These are phyloP conservation scores for Candida sonorensis DNA, from an alignment of 805 yeast species.

Conservation along the genomic window DNA sequence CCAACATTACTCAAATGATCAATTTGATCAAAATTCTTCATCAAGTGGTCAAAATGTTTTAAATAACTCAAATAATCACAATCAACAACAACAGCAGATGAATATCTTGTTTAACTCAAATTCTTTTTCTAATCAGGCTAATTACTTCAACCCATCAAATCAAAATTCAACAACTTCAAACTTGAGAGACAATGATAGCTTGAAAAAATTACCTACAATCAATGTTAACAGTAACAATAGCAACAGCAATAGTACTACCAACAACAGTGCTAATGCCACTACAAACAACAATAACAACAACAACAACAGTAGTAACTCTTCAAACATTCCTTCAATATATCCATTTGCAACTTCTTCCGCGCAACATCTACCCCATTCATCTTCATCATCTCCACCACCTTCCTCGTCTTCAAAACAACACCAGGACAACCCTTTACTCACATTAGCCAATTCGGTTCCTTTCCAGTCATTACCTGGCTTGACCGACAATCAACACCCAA, in stretches of 20 bases:
- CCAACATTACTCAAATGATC: too few relatives aligned
- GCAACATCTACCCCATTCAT: slow-evolving; percentile 12
- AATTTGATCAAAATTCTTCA: too few relatives aligned
- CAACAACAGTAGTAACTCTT: background rate
- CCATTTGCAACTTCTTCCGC: slow-evolving; percentile 9
- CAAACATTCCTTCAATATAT: slow-evolving; percentile 10
- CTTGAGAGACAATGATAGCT: slow-evolving; percentile 12
- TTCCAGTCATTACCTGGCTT: slow-evolving; percentile 5
- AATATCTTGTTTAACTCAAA: slow-evolving; percentile 2
- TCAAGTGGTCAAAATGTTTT: too few relatives aligned
- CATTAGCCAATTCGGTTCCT: slow-evolving; percentile 25
- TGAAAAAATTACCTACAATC: slow-evolving; percentile 6
- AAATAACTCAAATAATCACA: too few relatives aligned
- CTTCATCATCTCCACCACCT: slow-evolving; percentile 4
- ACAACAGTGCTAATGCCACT: background rate
- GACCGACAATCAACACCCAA: too few relatives aligned
- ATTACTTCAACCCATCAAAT: slow-evolving; percentile 12
- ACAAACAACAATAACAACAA: slow-evolving; percentile 2
- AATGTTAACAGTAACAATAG: background rate
- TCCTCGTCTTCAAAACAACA: slow-evolving; percentile 6
- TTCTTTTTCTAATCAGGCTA: background rate
- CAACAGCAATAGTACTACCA: slow-evolving; percentile 1
- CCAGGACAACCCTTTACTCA: slow-evolving; percentile 22
- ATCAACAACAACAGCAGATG: background rate
- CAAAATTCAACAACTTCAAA: slow-evolving; percentile 8